Percentiles rank a stretch among this genome's conserved stretches.
Conservation (phyloP, 2,329 filamentous ascomycete genomes). For the Sarocladium kiliense region DNA sequence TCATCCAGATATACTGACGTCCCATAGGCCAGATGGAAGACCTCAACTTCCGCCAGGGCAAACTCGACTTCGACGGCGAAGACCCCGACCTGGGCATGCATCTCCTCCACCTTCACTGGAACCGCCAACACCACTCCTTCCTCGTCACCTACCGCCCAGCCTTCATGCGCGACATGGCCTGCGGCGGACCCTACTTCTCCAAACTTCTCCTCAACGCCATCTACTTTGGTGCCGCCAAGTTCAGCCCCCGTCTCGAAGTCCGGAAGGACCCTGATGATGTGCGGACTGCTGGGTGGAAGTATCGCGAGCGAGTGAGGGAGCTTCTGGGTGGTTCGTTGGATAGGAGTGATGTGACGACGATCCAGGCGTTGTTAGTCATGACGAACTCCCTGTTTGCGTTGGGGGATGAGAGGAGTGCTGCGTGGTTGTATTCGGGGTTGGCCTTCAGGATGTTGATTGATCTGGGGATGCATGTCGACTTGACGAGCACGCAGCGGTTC, state of each 20-base stretch:
- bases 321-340: slow-evolving; percentile 41
- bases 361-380: slow-evolving; percentile 48
- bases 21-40: slow-evolving; percentile 39
- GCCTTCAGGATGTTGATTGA: slow-evolving; percentile 53
- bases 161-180: slow-evolving; percentile 50
- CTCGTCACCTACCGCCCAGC: slow-evolving; percentile 46
- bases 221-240: slow-evolving; percentile 40
- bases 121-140: slow-evolving; percentile 45
- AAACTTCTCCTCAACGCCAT: slow-evolving; percentile 52
- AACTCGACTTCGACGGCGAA: slow-evolving; percentile 51
- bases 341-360: slow-evolving; percentile 46
- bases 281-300: slow-evolving; percentile 42
- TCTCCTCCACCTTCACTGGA: slow-evolving; percentile 46
- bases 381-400: slow-evolving; percentile 44
- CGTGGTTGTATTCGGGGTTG: slow-evolving; percentile 54
- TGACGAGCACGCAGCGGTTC: slow-evolving; percentile 23
- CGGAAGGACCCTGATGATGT: slow-evolving; percentile 39
- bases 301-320: slow-evolving; percentile 38
- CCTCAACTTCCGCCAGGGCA: slow-evolving; percentile 37
- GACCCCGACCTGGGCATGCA: slow-evolving; percentile 47
- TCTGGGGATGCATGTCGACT: slow-evolving; percentile 45
- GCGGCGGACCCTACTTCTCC: slow-evolving; percentile 50
- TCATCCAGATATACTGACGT: too few species aligned
- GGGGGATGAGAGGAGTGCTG: slow-evolving; percentile 43
- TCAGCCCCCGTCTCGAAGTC: slow-evolving; percentile 38